Conservation (phyloP, 257 asterid species). For the Solanum piurae region DNA sequence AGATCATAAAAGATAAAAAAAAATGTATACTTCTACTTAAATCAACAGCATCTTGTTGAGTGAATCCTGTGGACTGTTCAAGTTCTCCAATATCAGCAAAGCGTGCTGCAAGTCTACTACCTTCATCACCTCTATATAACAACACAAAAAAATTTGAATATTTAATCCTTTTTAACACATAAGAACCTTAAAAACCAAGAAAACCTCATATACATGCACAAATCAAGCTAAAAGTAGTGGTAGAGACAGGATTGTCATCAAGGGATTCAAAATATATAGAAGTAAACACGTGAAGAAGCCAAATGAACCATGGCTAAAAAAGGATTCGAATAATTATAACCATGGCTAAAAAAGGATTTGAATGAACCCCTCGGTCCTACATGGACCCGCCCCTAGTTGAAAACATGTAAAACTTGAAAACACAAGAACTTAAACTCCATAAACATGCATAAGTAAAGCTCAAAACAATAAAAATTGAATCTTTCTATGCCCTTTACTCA, state of each 20-base stretch:
- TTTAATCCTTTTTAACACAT: not conserved
- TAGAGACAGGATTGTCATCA: not conserved
- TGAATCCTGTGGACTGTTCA: constrained; percentile 44
- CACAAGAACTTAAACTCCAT: not conserved
- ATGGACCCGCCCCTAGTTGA: not conserved
- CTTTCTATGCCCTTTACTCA: not conserved
- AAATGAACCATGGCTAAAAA: not conserved
- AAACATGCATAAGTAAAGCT: not conserved
- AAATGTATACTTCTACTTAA: constrained; percentile 38
- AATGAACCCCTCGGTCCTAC: not conserved
- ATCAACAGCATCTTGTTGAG: constrained; percentile 42
- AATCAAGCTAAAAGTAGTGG: not conserved
- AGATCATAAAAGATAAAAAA: not conserved
- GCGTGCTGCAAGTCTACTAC: constrained; percentile 27
- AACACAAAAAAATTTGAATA: not conserved
- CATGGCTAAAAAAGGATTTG: not conserved
- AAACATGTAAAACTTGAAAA: not conserved
- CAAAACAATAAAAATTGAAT: not conserved
- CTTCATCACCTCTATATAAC: constrained; percentile 34
- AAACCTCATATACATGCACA: not conserved
- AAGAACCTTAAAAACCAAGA: not conserved
- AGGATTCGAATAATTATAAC: not conserved
- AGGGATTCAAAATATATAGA: not conserved
- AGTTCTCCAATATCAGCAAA: constrained; percentile 54
- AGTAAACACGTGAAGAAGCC: not conserved